phyloP scores from a whole-genome alignment of 129 eudicot genomes.

The Flaveria brownii region DNA sequence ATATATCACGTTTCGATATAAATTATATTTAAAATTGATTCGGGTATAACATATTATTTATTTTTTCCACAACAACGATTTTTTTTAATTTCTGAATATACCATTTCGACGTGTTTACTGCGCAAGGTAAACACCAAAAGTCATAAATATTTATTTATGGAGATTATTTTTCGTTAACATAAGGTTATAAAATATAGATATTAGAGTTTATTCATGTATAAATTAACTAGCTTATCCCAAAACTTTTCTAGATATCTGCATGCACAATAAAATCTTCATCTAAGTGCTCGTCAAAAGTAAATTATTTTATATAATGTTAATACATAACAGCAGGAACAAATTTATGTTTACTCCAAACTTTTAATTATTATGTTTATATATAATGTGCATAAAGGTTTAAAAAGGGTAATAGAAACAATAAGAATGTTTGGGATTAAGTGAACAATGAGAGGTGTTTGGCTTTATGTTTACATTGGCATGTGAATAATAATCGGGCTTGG shows the following conservation, averaged over 20 bases:
- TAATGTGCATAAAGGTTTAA: neutral
- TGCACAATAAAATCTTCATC: neutral
- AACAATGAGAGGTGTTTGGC: slow-evolving; percentile 27
- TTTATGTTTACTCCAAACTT: neutral
- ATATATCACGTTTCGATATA: too few relatives aligned
- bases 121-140: too few relatives aligned
- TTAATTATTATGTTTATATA: slow-evolving; percentile 6
- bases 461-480: slow-evolving; percentile 41
- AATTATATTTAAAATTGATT: too few relatives aligned
- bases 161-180: neutral
- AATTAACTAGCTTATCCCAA: too few relatives aligned
- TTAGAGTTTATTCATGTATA: neutral
- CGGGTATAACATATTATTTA: too few relatives aligned
- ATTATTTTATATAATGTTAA: neutral
- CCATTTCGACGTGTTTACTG: too few relatives aligned
- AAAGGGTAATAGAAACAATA: slow-evolving; percentile 12
- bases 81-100: too few relatives aligned
- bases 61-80: too few relatives aligned
- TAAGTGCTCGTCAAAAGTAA: neutral
- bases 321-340: neutral
- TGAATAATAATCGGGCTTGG: slow-evolving; percentile 36
- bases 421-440: slow-evolving; percentile 25
- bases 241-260: neutral
- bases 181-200: neutral
- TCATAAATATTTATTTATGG: neutral